Evolutionary conservation across 2,329 filamentous ascomycete species (phyloP).

Genomic region (Ceratocystis cacaofunesta): DNA sequence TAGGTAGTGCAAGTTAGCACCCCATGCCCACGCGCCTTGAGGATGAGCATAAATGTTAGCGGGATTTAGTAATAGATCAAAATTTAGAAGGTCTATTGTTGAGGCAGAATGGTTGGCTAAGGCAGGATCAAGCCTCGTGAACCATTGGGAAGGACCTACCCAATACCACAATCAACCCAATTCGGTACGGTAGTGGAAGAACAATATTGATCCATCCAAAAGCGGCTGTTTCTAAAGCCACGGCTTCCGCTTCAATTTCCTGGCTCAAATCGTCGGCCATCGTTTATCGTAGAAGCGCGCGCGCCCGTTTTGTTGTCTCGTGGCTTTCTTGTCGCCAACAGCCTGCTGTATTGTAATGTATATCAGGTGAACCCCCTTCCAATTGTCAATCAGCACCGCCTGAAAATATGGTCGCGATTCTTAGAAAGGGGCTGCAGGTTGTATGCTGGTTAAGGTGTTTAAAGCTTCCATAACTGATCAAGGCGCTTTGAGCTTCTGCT

Average conservation of each 20-base stretch:
- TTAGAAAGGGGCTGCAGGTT: neutral
- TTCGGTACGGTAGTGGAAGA: conserved; percentile 74
- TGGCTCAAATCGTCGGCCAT: conserved; percentile 11
- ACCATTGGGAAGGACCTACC: conserved; percentile 38
- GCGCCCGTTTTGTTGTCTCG: neutral
- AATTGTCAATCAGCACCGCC: neutral
- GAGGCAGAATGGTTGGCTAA: neutral
- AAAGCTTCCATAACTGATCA: neutral
- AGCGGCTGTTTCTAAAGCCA: conserved; percentile 12
- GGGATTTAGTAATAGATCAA: neutral
- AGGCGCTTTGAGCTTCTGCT: neutral
- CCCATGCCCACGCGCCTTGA: conserved; percentile 88
- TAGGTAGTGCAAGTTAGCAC: conserved; percentile 78
- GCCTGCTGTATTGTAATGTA: neutral
- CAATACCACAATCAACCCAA: conserved; percentile 70
- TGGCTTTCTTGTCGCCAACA: neutral
- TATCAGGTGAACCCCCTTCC: neutral
- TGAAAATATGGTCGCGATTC: neutral
- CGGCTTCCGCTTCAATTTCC: conserved; percentile 17
- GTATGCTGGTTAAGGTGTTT: neutral
- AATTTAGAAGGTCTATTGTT: neutral
- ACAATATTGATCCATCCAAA: conserved; percentile 17
- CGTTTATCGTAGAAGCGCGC: neutral
- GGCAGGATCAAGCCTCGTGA: neutral
- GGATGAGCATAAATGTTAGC: conserved; percentile 5